Evolutionary conservation across 2,329 filamentous ascomycete genomes (phyloP).

Genomic region (Sodiomyces alkalinus): DNA sequence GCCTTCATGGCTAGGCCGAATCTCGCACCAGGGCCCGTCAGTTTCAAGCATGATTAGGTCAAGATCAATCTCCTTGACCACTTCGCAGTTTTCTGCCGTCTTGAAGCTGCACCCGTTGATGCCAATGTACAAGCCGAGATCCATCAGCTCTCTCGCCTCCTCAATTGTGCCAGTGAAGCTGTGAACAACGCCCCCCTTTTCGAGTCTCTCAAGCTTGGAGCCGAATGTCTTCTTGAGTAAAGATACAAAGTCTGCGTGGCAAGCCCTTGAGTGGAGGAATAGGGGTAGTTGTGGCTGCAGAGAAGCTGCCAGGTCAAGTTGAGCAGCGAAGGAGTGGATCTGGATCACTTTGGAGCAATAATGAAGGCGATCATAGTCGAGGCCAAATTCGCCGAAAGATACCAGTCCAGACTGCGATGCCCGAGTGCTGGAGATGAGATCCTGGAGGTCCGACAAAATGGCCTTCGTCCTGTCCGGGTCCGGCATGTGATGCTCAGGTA

Average conservation of each 20-base stretch:
- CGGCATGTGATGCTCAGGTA: conserved; percentile 30
- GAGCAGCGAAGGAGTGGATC: conserved; percentile 68
- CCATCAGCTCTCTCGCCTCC: conserved; percentile 70
- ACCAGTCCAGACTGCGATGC: conserved; percentile 35
- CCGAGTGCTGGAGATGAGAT: conserved; percentile 46
- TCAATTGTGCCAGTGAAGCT: conserved; percentile 81
- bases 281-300: conserved; percentile 64
- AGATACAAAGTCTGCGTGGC: conserved; percentile 67
- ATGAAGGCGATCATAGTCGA: conserved; percentile 88
- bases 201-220: conserved; percentile 45
- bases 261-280: conserved; percentile 84
- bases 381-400: conserved; percentile 87
- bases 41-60: conserved; percentile 86
- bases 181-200: conserved; percentile 74
- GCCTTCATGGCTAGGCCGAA: conserved; percentile 75
- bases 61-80: conserved; percentile 66
- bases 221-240: conserved; percentile 47
- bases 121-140: conserved; percentile 76
- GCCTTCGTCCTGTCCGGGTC: conserved; percentile 27
- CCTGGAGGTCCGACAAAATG: conserved; percentile 44
- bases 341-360: conserved; percentile 68
- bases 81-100: conserved; percentile 76
- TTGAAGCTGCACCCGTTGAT: conserved; percentile 96
- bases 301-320: conserved; percentile 61
- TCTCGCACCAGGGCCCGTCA: conserved; percentile 95